Evolutionary conservation across 257 asterid genomes (phyloP).

Genomic region (Fraxinus pennsylvanica): DNA sequence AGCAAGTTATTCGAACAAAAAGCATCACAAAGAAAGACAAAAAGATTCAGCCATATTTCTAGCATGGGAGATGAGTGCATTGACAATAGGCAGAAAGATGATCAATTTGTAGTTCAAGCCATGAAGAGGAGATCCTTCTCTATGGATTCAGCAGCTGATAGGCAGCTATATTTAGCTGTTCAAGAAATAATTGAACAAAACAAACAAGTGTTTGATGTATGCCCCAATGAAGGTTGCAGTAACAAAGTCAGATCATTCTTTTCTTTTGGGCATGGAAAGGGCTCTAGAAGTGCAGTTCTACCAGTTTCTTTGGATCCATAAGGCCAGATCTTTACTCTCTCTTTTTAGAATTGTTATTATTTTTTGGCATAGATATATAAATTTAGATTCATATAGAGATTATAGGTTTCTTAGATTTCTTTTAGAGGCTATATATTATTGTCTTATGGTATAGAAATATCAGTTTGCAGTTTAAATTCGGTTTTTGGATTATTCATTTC

Average conservation of each 20-base stretch:
- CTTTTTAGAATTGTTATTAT: neutral
- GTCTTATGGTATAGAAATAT: slow-evolving; percentile 2
- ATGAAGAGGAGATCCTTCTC: slow-evolving; percentile 78
- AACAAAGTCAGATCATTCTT: slow-evolving; percentile 68
- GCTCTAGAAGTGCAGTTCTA: slow-evolving; percentile 70
- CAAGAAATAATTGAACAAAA: slow-evolving; percentile 53
- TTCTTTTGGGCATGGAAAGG: slow-evolving; percentile 72
- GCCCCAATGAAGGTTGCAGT: slow-evolving; percentile 42
- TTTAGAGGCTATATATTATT: neutral
- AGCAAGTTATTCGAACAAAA: slow-evolving; percentile 30
- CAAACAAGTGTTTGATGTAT: slow-evolving; percentile 25
- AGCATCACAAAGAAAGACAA: slow-evolving; percentile 30
- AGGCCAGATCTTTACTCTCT: neutral
- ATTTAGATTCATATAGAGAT: slow-evolving; percentile 15
- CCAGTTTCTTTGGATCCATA: slow-evolving; percentile 51
- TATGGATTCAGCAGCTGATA: slow-evolving; percentile 83
- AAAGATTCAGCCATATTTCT: slow-evolving; percentile 34
- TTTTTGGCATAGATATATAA: slow-evolving; percentile 28
- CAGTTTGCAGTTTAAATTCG: slow-evolving; percentile 22
- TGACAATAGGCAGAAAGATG: slow-evolving; percentile 57
- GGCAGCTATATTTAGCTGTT: slow-evolving; percentile 60
- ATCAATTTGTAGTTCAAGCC: slow-evolving; percentile 54
- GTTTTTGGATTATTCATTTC: slow-evolving; percentile 28
- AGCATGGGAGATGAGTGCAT: slow-evolving; percentile 89
- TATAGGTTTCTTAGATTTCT: neutral